These are phyloP conservation scores for Scytalidium lignicola DNA, from an alignment of 2,329 filamentous ascomycete species.

Conservation along the genomic window DNA sequence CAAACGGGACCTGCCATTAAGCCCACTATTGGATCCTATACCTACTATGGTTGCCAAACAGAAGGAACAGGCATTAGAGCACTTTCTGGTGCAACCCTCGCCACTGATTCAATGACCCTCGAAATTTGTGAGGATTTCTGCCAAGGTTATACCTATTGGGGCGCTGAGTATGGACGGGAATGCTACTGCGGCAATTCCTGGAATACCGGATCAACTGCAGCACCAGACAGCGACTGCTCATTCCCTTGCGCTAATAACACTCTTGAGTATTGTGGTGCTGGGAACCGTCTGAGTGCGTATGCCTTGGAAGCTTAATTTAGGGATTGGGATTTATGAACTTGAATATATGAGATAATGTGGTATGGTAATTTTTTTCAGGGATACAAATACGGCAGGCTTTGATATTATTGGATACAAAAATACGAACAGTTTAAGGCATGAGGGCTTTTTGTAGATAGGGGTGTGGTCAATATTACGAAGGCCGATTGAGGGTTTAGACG, in stretches of 20 bases:
- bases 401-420: too few species aligned
- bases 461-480: too few species aligned
- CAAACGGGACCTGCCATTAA: slow-evolving; percentile 7
- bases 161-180: slow-evolving; percentile 32
- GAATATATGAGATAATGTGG: background rate
- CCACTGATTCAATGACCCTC: slow-evolving; percentile 23
- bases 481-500: too few species aligned
- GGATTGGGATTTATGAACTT: background rate
- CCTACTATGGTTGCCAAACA: slow-evolving; percentile 10
- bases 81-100: slow-evolving; percentile 13
- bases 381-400: too few species aligned
- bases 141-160: slow-evolving; percentile 25
- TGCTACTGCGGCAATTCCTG: slow-evolving; percentile 25
- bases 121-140: slow-evolving; percentile 23
- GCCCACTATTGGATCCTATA: slow-evolving; percentile 5
- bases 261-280: slow-evolving; percentile 19
- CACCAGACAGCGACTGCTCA: slow-evolving; percentile 10
- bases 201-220: slow-evolving; percentile 7
- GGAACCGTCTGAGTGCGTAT: slow-evolving; percentile 13
- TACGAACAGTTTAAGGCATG: too few species aligned
- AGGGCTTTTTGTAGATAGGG: too few species aligned
- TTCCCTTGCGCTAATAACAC: slow-evolving; percentile 11
- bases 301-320: background rate
- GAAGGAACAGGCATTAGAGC: slow-evolving; percentile 12
- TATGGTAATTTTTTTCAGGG: background rate